Base-by-base conservation (phyloP, 352 stramenopile species). In the Phytophthora citrophthora region DNA sequence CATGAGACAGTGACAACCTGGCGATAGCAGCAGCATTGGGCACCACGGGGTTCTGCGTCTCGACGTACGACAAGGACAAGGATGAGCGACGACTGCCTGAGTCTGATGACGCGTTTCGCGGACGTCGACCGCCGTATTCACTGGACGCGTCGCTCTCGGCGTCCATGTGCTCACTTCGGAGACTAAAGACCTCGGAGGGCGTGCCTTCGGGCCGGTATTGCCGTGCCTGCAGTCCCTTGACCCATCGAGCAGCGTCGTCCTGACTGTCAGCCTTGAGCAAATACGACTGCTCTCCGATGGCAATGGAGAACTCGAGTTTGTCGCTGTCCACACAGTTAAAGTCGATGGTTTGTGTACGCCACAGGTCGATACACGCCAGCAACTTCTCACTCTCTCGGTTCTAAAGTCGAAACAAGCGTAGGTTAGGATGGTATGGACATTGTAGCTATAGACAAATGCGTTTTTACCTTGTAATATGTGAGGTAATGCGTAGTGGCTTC, bases 401-500 rank as follows among this genome's bases (percentile, higher is more conserved):
- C 87, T 95, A 47, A 23, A 8, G 24, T 26, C 3, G 18, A 47
- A 36, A 15, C 18, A 23, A 5, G 18, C 16, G 7, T 39, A 43
- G 9, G 16, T 62, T 20, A 55, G 31, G 9, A 31, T 44, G 16
- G 23, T 34, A 32, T 11, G 7, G 3, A 16, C 5, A 10, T 54
- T 57, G 23, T 56, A 53, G n/a, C 20, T 5, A 20, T 24, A 18
- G 10, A 15, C 2, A 58, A 4, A 12, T 40, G 26, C 16, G 20
- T 12, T 24, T 20, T 29, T 49, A 96, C 90, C 89, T 99, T 99
- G 82, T 99, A 99, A 80, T 99, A 99, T 10, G 96, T 98, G 24
- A 99, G 80, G 74, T 98, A 98, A 79, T 98, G 93, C 46, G 96
- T 98, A 54, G 98, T 98, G 15, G 94, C 98, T 82, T 99, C 97